Evolutionary conservation across 495 filamentous ascomycete genomes (phyloP).

Genomic region (Hyaloscypha bicolor): DNA sequence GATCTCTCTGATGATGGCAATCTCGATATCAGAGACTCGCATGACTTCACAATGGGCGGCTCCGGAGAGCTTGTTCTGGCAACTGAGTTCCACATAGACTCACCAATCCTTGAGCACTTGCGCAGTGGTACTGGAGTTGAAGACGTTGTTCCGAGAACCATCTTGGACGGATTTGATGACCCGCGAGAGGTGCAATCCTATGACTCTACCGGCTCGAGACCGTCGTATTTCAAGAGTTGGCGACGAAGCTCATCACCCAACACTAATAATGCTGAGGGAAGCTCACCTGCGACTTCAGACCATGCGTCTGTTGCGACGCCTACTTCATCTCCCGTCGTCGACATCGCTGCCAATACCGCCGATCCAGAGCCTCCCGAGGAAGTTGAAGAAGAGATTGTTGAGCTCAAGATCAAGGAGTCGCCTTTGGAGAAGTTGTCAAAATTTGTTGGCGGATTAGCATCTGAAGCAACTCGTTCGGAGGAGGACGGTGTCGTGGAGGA

Average conservation of each 20-base stretch:
- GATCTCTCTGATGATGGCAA: conserved; percentile 15
- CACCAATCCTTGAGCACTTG: background rate
- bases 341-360: background rate
- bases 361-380: background rate
- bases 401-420: conserved; percentile 11
- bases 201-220: background rate
- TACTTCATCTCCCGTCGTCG: background rate
- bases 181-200: background rate
- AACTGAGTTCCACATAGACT: conserved; percentile 12
- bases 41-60: conserved; percentile 10
- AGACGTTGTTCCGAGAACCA: conserved; percentile 26
- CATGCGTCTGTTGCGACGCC: background rate
- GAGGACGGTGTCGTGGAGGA: background rate
- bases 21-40: conserved; percentile 10
- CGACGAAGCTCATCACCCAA: background rate
- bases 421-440: background rate
- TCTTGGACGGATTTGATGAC: conserved; percentile 28
- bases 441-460: background rate
- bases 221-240: background rate
- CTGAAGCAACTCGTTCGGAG: background rate
- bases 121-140: conserved; percentile 31
- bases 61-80: conserved; percentile 17
- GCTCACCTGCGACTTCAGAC: background rate
- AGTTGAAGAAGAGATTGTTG: conserved; percentile 14
- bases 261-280: background rate